Evolutionary conservation across 2,329 filamentous ascomycete species (phyloP), one percentile per base, ranked within the genome.

Genomic region (Ophiosphaerella narmari): DNA sequence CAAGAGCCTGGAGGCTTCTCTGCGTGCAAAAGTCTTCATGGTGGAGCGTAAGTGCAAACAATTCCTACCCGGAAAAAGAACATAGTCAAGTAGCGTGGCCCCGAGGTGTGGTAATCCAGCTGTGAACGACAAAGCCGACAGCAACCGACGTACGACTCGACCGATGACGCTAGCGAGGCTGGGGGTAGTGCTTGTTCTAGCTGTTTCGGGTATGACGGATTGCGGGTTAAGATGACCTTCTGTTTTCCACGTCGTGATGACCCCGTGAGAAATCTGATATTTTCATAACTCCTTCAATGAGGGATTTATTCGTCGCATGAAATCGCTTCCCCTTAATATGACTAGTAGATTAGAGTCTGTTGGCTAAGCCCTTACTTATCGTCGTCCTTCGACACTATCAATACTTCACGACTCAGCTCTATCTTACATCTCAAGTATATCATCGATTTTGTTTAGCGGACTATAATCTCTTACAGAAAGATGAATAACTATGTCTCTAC

Each of bases 1-100:
- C 14, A 73, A 47, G 38, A 70, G 54, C 40, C 63, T 60, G 13
- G 61, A 49, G 40, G 63, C 64, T 57, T 71, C 67, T 63, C 67
- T 65, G 43, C 60, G 67, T 31, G 63, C 57, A 46, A 66, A 55
- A 32, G 55, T 55, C 52, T 69, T 73, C 66, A 70, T 71, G 55
- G 55, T 55, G 61, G 50, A 42, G 52, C 43, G 26, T 32, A 37
- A 40, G 37, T 53, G 43, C 38, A 18, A 36, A 43, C 42, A 48
- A 55, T 34, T 49, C 51, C 41, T 46, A 56, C 32, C 18, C 43
- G 42, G 33, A 50, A 57, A 48, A 54, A 52, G 54, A 57, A 61
- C 63, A 70, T 68, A 39, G 53, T 61, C 54, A 53, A 53, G 62
- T 55, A 51, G 33, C 57, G 54, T 50, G 45, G 43, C 54, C 48